Percentiles rank a stretch among this genome's conserved stretches.
Conservation (phyloP, 805 yeast species). For the Kazachstania africana region DNA sequence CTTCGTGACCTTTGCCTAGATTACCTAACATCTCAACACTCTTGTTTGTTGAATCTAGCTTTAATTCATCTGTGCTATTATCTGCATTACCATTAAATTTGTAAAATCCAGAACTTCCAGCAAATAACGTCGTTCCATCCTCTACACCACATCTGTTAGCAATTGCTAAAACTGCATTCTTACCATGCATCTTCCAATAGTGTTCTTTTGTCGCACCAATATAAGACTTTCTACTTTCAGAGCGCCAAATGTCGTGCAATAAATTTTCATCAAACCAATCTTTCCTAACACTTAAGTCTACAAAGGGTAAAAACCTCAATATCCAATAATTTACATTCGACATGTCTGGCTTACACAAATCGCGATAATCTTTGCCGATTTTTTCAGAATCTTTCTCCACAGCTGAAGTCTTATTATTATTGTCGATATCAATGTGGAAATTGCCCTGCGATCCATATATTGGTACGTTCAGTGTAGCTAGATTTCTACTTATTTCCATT, state of each 20-base stretch:
- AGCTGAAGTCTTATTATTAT: slow-evolving; percentile 5
- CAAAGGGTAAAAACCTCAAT: slow-evolving; percentile 52
- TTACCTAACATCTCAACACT: slow-evolving; percentile 45
- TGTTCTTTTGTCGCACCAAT: slow-evolving; percentile 12
- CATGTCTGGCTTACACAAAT: slow-evolving; percentile 32
- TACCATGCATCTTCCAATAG: slow-evolving; percentile 19
- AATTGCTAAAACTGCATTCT: slow-evolving; percentile 33
- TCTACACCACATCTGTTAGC: slow-evolving; percentile 79
- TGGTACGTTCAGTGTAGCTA: slow-evolving; percentile 11
- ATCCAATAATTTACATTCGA: slow-evolving; percentile 65
- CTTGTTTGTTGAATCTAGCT: slow-evolving; percentile 33
- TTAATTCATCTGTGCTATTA: slow-evolving; percentile 19
- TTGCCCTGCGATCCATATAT: slow-evolving; percentile 16
- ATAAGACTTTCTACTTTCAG: slow-evolving; percentile 6
- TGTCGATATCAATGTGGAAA: slow-evolving; percentile 14
- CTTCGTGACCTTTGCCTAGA: slow-evolving; percentile 55
- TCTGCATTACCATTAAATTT: slow-evolving; percentile 36
- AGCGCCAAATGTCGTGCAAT: slow-evolving; percentile 5
- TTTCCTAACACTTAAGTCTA: slow-evolving; percentile 26
- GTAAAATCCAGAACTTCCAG: slow-evolving; percentile 54
- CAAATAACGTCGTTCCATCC: slow-evolving; percentile 38
- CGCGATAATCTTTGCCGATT: slow-evolving; percentile 8
- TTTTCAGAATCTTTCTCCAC: slow-evolving; percentile 4
- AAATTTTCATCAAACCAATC: slow-evolving; percentile 9
- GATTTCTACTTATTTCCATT: slow-evolving; percentile 5